phyloP scores from a whole-genome alignment of 202 grass and related monocot genomes.

The Bolboschoenoplectus hybrid region DNA sequence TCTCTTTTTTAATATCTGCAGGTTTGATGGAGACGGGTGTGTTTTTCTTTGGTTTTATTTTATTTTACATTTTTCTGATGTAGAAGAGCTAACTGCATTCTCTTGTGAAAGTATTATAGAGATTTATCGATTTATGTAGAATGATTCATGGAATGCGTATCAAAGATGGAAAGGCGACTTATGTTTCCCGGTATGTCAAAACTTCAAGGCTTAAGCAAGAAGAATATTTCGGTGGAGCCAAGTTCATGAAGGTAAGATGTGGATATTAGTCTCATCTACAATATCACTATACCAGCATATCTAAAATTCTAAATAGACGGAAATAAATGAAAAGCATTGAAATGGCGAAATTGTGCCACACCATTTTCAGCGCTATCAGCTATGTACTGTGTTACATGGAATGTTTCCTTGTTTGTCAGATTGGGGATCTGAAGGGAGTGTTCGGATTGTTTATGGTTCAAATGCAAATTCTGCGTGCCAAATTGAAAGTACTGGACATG shows the following conservation, averaged over 20 bases:
- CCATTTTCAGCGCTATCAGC: neutral
- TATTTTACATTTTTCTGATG: slow-evolving; percentile 6
- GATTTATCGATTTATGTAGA: slow-evolving; percentile 45
- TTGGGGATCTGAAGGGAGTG: slow-evolving; percentile 89
- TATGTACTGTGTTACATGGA: slow-evolving; percentile 23
- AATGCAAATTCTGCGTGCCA: slow-evolving; percentile 85
- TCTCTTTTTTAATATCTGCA: slow-evolving; percentile 42
- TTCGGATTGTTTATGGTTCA: slow-evolving; percentile 95
- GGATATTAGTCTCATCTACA: neutral
- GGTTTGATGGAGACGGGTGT: slow-evolving; percentile 99
- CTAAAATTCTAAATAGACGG: neutral
- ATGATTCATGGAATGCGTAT: slow-evolving; percentile 95
- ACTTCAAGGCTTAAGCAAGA: slow-evolving; percentile 92
- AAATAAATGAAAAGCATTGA: neutral
- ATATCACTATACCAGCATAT: slow-evolving; percentile 24
- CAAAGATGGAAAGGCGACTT: slow-evolving; percentile 95
- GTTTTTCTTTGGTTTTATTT: slow-evolving; percentile 39
- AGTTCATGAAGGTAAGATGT: slow-evolving; percentile 84
- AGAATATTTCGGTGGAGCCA: slow-evolving; percentile 80
- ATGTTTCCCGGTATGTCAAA: slow-evolving; percentile 90
- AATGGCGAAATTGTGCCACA: slow-evolving; percentile 15
- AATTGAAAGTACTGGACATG: slow-evolving; percentile 77
- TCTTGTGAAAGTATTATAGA: slow-evolving; percentile 11
- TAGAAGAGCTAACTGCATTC: slow-evolving; percentile 1
- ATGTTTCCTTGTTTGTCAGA: slow-evolving; percentile 45